Conservation (phyloP, 768 basidiomycete genomes). For the Rossbeevera mucosa region DNA sequence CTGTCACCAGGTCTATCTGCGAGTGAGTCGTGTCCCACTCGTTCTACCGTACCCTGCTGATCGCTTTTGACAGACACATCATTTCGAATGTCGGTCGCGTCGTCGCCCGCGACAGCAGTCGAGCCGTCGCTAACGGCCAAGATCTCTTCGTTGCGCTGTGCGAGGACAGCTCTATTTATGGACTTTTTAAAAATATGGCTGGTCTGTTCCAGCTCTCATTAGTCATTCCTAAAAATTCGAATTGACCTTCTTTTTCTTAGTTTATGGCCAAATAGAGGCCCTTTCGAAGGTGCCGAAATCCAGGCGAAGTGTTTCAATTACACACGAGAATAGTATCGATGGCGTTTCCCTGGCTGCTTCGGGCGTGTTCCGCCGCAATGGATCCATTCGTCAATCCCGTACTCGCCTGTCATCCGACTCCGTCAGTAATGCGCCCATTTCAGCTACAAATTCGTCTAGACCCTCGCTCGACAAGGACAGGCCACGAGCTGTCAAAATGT, state of each 20-base stretch:
- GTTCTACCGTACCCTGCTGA: not conserved
- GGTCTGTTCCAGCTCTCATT: slow-evolving; percentile 39
- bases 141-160: slow-evolving; percentile 87
- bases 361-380: slow-evolving; percentile 21
- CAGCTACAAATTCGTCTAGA: slow-evolving; percentile 34
- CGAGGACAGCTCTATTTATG: slow-evolving; percentile 85
- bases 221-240: slow-evolving; percentile 2
- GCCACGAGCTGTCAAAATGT: slow-evolving; percentile 53
- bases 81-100: slow-evolving; percentile 81
- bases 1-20: slow-evolving; percentile 65
- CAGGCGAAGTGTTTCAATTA: slow-evolving; percentile 66
- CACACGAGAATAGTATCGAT: slow-evolving; percentile 46
- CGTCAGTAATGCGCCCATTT: slow-evolving; percentile 18
- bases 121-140: slow-evolving; percentile 65
- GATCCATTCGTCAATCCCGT: slow-evolving; percentile 20
- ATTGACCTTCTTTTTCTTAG: slow-evolving; percentile 29
- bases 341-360: slow-evolving; percentile 41
- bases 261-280: slow-evolving; percentile 74
- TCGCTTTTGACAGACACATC: slow-evolving; percentile 56
- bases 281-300: slow-evolving; percentile 55
- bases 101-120: slow-evolving; percentile 79
- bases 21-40: slow-evolving; percentile 52
- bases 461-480: slow-evolving; percentile 60
- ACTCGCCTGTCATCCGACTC: slow-evolving; percentile 41
- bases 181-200: slow-evolving; percentile 80